Percentiles rank a stretch among this genome's conserved stretches.
Conservation (phyloP, 225 moss, liverwort and hornwort species). For the Bryum argenteum region DNA sequence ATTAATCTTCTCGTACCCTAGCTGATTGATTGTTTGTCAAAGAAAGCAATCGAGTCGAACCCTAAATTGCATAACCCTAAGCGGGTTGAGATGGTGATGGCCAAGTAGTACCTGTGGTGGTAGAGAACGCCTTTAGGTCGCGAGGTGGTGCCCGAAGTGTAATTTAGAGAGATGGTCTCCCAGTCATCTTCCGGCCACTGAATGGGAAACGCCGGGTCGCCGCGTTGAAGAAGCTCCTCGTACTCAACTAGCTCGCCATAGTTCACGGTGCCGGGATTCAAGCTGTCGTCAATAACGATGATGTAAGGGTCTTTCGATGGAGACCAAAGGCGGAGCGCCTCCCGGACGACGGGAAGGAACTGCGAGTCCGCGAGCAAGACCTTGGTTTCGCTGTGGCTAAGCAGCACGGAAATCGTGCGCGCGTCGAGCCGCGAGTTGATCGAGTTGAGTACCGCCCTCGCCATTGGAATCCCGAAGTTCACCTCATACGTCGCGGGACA, state of each 20-base stretch:
- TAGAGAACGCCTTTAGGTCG: conserved; percentile 82
- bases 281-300: conserved; percentile 61
- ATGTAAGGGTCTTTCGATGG: conserved; percentile 37
- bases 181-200: conserved; percentile 79
- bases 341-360: conserved; percentile 46
- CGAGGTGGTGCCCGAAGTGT: conserved; percentile 83
- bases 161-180: conserved; percentile 79
- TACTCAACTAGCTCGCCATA: conserved; percentile 64
- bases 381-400: conserved; percentile 62
- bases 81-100: not conserved
- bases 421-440: conserved; percentile 58
- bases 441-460: conserved; percentile 52
- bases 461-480: conserved; percentile 54
- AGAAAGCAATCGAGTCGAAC: not conserved
- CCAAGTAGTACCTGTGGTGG: conserved; percentile 54
- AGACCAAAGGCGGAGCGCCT: conserved; percentile 53
- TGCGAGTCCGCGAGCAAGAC: conserved; percentile 67
- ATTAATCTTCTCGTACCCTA: too few relatives aligned
- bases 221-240: conserved; percentile 60
- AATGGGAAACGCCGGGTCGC: conserved; percentile 56
- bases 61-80: not conserved
- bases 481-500: conserved; percentile 52
- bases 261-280: conserved; percentile 34
- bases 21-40: too few relatives aligned
- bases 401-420: conserved; percentile 45